Percentiles rank a stretch among this genome's conserved stretches.
Evolutionary conservation across 306 rosid genomes (phyloP).

Genomic region (Prosopis cineraria): DNA sequence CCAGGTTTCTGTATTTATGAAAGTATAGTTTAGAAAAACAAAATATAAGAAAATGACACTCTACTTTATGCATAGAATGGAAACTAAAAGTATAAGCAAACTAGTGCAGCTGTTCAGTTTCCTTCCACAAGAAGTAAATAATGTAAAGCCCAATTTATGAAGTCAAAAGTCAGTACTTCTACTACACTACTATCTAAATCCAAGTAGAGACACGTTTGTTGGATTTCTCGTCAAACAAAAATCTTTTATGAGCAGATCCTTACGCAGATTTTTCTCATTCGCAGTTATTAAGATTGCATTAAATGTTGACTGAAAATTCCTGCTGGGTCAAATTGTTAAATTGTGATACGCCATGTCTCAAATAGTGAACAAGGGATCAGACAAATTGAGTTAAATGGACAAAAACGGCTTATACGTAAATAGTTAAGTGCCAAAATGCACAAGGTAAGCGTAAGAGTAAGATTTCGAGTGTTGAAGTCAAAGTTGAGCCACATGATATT

Average conservation of each 20-base stretch:
- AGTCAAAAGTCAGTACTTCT: not conserved
- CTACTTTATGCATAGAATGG: not conserved
- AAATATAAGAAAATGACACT: constrained; percentile 1
- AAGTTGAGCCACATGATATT: not conserved
- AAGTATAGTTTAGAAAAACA: constrained; percentile 45
- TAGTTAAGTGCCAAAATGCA: not conserved
- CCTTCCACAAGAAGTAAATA: not conserved
- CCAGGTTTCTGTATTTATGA: constrained; percentile 87
- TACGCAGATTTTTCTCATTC: not conserved
- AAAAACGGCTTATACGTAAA: not conserved
- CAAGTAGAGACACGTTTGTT: not conserved
- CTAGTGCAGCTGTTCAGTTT: not conserved
- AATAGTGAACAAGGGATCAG: not conserved
- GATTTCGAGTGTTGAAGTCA: not conserved
- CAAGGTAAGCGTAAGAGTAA: not conserved
- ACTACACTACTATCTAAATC: not conserved
- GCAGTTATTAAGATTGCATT: not conserved
- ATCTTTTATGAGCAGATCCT: not conserved
- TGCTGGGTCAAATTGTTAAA: not conserved
- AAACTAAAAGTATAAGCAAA: not conserved
- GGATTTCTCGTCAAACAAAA: not conserved
- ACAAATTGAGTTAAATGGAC: not conserved
- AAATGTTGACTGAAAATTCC: not conserved
- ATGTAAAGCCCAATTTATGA: not conserved
- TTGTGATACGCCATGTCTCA: not conserved